Evolutionary conservation across 331 rosid genomes (phyloP).

Genomic region (Spiraea crenata): DNA sequence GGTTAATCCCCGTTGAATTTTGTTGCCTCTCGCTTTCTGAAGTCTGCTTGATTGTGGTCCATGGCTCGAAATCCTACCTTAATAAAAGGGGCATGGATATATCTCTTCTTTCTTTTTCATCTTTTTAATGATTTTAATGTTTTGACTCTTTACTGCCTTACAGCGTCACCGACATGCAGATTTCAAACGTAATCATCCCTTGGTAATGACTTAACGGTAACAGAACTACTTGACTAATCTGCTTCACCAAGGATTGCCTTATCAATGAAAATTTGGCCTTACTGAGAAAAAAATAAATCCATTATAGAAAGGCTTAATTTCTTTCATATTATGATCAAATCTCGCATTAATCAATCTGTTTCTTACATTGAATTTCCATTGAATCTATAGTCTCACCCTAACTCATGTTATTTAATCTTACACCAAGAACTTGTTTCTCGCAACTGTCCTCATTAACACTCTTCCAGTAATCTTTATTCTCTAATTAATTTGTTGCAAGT

Average conservation of each 20-base stretch:
- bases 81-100: not conserved
- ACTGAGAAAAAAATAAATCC: too few relatives aligned
- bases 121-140: not conserved
- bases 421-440: too few relatives aligned
- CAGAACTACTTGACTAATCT: not conserved
- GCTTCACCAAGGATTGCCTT: not conserved
- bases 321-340: too few relatives aligned
- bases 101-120: not conserved
- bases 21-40: not conserved
- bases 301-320: too few relatives aligned
- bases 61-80: not conserved
- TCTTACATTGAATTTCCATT: too few relatives aligned
- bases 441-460: too few relatives aligned
- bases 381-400: too few relatives aligned
- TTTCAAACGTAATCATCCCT: conserved; percentile 11
- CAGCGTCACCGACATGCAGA: conserved; percentile 41
- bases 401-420: too few relatives aligned
- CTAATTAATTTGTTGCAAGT: too few relatives aligned
- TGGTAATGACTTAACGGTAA: not conserved
- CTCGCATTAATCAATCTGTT: too few relatives aligned
- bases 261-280: not conserved
- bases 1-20: not conserved
- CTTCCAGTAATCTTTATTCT: too few relatives aligned
- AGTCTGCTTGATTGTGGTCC: not conserved
- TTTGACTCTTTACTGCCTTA: not conserved